Base-by-base conservation (phyloP, 2,329 filamentous ascomycete species). In the Allantophomopsis cytisporea region DNA sequence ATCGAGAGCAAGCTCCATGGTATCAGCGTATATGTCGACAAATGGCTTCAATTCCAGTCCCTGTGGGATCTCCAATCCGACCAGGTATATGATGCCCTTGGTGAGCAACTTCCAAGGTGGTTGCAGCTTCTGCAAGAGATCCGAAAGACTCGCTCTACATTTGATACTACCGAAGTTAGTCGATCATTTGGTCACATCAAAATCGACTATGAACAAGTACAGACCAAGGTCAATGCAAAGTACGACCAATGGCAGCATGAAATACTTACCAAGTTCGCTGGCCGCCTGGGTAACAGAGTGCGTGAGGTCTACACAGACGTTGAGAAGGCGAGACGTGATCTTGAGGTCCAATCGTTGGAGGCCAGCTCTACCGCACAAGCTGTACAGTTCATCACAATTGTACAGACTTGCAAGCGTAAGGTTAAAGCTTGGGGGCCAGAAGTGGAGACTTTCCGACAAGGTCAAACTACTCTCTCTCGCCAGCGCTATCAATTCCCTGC, bases 211-310 rank as follows among this genome's bases (percentile, higher is more conserved):
- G 91, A 96, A 52, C 93, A 98, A 60, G 91, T 98, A 0, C 93
- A 98, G 60, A 86, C 89, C 41, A 95, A 94, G 61, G 91, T 99
- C 59, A 98, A 96, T 53, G 86, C 87, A 51, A 98, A 96, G 59
- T 99, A 98, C 56, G 93, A 99, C 56, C 89, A 96, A 59, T 98
- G 93, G 91, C 91, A 99, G 59, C 86, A 95, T 52, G 91, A 99
- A 48, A 94, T 98, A 40, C 69, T 96, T 31, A 75, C 83, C 50
- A 94, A 94, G 57, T 99, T 98, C 60, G 91, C 87, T 31, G 73
- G 74, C 41, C 85, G 91, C 41, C 80, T 98, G 35, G 86, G 88
- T 36, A 83, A 76, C 46, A 83, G 88, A 37, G 93, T 96, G 78
- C 76, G 86, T 37, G 91, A 98, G 53, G 81, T 95, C 4, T 87